Evolutionary conservation across 2,329 filamentous ascomycete species (phyloP), one percentile per base, ranked within the genome.

Genomic region (Diaporthe ilicicola): DNA sequence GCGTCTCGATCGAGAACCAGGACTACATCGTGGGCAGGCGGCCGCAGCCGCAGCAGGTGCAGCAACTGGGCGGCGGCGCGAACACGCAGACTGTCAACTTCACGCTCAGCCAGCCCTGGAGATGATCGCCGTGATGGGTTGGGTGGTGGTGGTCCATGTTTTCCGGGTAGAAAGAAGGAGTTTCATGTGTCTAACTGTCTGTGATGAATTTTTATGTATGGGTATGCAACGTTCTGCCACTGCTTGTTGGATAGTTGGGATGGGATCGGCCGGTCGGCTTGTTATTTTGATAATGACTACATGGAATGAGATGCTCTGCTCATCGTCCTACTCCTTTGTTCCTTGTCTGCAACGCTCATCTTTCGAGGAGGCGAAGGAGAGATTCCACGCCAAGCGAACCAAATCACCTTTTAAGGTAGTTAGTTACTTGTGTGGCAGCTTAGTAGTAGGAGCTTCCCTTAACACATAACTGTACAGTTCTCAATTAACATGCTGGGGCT

Each of bases 1-100:
- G 93, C 81, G 93, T 96, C 27, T 94, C 93, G 67, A 94, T 96
- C 74, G 93, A 96, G 82, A 96, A 96, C 82, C 87, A 86, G 75
- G 93, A 96, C 82, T 96, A 92, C 79, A 93, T 93, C 75, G 78
- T 78, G 72, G 80, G 84, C 75, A 78, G 75, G 66, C 79, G 78
- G 55, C 81, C 79, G 75, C 76, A 76, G 72, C 73, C 78, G 44
- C 81, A 79, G 69, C 77, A 79, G 48, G 74, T 75, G 71, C 69
- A 73, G 61, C 72, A 71, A 39, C 27, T 73, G 51, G 71, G 71
- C 10, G 59, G 70, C 73, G 79, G 54, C 73, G 76, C 50, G 64
- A 75, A n/a, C n/a, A n/a, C 53, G 70, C 74, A 74, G 44, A 73
- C 71, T 54, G 70, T 72, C 61, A 71, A 73, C 48, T 70, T 73